phyloP scores from a whole-genome alignment of 352 stramenopile species.

The Pythium aphanidermatum region DNA sequence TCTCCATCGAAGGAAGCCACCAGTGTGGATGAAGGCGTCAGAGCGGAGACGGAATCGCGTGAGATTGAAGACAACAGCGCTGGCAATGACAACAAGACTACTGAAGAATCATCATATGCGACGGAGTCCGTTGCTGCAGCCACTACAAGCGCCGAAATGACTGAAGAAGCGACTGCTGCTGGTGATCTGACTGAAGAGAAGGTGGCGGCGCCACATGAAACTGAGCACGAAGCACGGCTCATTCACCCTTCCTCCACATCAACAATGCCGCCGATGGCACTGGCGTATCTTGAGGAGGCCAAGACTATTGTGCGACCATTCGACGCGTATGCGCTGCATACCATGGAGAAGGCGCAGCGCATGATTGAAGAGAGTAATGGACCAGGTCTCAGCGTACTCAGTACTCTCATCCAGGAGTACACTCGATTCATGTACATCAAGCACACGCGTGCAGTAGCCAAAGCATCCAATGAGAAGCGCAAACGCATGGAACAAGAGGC shows the following conservation, averaged over 20 bases:
- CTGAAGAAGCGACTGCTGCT: no score
- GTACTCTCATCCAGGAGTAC: slow-evolving; percentile 75
- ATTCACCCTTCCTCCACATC: no score
- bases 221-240: no score
- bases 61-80: no score
- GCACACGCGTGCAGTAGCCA: slow-evolving; percentile 68
- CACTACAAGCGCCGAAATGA: no score
- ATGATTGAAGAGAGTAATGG: slow-evolving; percentile 57
- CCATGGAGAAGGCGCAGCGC: slow-evolving; percentile 51
- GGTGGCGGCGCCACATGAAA: not conserved
- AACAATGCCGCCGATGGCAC: not conserved
- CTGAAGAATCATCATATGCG: no score
- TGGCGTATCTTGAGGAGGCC: slow-evolving; percentile 52
- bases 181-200: not conserved
- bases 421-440: slow-evolving; percentile 83
- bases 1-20: not conserved
- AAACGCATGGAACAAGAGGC: slow-evolving; percentile 65
- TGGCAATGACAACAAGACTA: no score
- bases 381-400: slow-evolving; percentile 55
- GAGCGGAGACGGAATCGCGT: no score
- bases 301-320: slow-evolving; percentile 55
- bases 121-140: no score
- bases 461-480: slow-evolving; percentile 58
- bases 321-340: slow-evolving; percentile 62
- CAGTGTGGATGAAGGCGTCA: no score